phyloP scores from a whole-genome alignment of 352 stramenopile genomes.

The Pythium scleroteichum region DNA sequence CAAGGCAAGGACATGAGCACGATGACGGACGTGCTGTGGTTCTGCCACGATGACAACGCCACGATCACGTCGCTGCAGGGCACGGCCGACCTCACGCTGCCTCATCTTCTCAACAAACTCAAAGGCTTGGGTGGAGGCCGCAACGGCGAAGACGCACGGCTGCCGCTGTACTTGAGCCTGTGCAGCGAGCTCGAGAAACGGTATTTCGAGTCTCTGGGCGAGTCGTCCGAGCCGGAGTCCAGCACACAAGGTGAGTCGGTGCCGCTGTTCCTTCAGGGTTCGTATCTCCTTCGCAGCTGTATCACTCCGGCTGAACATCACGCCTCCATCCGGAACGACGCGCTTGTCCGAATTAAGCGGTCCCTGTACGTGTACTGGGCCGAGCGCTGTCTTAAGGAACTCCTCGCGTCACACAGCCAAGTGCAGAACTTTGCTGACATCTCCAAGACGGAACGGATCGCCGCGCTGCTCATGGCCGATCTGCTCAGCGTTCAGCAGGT shows the following conservation, averaged over 20 bases:
- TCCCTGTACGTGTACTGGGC: conserved; percentile 63
- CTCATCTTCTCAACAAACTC: conserved; percentile 58
- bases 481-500: conserved; percentile 68
- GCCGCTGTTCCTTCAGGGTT: conserved; percentile 57
- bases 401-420: conserved; percentile 52
- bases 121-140: conserved; percentile 30
- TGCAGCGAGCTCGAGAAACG: conserved; percentile 57
- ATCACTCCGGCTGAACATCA: conserved; percentile 57
- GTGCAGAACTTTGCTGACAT: conserved; percentile 52
- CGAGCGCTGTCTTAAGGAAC: conserved; percentile 50
- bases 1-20: conserved; percentile 56
- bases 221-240: neutral
- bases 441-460: conserved; percentile 44
- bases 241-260: conserved; percentile 11
- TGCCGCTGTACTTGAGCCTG: conserved; percentile 63
- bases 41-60: conserved; percentile 76
- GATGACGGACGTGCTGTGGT: conserved; percentile 76
- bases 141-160: conserved; percentile 30
- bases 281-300: conserved; percentile 56
- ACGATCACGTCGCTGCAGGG: conserved; percentile 53
- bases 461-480: conserved; percentile 76
- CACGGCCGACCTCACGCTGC: conserved; percentile 50
- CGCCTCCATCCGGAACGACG: conserved; percentile 38
- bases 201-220: conserved; percentile 27
- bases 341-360: conserved; percentile 43